Conservation (phyloP, 1,284 basidiomycete genomes). For the Mycosarcoma mackinlayi region DNA sequence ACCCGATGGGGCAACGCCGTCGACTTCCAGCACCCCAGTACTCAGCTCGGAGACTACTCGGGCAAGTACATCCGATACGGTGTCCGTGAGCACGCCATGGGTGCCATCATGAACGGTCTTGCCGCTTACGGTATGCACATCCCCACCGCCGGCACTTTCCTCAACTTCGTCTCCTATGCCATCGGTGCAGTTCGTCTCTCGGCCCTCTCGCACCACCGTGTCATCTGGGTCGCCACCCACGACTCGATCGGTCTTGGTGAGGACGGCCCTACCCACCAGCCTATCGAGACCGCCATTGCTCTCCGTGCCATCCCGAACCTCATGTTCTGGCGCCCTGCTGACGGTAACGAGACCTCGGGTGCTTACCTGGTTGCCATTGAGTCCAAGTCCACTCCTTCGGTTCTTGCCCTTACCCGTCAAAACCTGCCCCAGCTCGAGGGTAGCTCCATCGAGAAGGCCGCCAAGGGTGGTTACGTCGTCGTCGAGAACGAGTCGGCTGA, state of each 20-base stretch:
- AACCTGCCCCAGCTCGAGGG: constrained; percentile 91
- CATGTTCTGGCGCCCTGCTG: constrained; percentile 78
- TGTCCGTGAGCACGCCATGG: constrained; percentile 97
- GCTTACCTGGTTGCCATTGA: constrained; percentile 84
- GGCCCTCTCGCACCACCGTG: constrained; percentile 86
- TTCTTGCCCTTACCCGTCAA: constrained; percentile 85
- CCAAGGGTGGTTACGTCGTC: constrained; percentile 88
- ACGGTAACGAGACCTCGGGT: constrained; percentile 93
- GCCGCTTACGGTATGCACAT: constrained; percentile 86
- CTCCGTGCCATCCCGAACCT: constrained; percentile 90
- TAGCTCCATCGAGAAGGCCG: constrained; percentile 84
- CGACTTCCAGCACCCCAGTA: constrained; percentile 88
- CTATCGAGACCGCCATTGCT: constrained; percentile 86
- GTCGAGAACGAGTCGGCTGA: constrained; percentile 80
- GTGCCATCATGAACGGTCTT: constrained; percentile 90
- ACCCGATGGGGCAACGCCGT: constrained; percentile 81
- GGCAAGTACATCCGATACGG: constrained; percentile 94
- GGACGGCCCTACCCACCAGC: constrained; percentile 96
- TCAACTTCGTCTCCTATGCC: constrained; percentile 93
- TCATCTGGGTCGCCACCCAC: constrained; percentile 87
- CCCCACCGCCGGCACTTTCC: constrained; percentile 72
- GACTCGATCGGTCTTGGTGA: constrained; percentile 73
- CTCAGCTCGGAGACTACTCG: constrained; percentile 83
- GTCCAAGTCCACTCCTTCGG: constrained; percentile 81
- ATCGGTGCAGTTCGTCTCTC: constrained; percentile 90